Base-by-base conservation (phyloP, 352 stramenopile species). In the Phytophthora pisi region DNA sequence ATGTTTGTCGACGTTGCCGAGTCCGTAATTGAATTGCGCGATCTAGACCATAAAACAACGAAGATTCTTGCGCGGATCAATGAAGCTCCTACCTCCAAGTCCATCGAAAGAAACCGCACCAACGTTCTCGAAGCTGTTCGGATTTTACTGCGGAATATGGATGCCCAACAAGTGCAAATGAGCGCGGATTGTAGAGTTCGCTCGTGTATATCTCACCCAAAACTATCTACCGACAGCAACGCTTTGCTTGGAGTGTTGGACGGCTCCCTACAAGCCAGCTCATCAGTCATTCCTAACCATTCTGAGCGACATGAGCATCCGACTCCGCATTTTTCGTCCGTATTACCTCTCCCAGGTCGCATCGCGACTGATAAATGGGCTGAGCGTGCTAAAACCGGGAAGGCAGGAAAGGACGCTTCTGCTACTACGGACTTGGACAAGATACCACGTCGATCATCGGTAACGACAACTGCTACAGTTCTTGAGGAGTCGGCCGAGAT, bases 401-500 rank as follows among this genome's bases (percentile, higher is more conserved):
- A 20, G 20, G 28, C 28, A 31, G 28, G 28, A 31, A 31, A 31
- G 20, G 0, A 31, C 8, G 28, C 28, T 1, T 6, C 28, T 31
- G 28, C 28, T 31, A 31, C 28, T 31, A 5, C 5, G 13, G 15
- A 23, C 20, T 7, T 6, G 4, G 23, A 24, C 23, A 54, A 54
- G 13, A 3, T 24, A 11, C 23, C 4, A 38, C 13, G 24, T 43
- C 4, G 42, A 51, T 15, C 26, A 11, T 15, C 34, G 24, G 11
- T 34, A 20, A 24, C 52, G 1, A 23, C 13, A 28, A 9, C 6
- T 18, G 43, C 18, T 28, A 28, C 5, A 3, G 10, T 61, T 18
- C 11, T 61, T 4, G 23, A 51, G 3, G 54, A 61, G 13, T 16
- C 54, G 6, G 20, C 47, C 2, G 34, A 74, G 34, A 31, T 70